Conservation (phyloP, 805 yeast genomes). For the Barnettozyma sp. region DNA sequence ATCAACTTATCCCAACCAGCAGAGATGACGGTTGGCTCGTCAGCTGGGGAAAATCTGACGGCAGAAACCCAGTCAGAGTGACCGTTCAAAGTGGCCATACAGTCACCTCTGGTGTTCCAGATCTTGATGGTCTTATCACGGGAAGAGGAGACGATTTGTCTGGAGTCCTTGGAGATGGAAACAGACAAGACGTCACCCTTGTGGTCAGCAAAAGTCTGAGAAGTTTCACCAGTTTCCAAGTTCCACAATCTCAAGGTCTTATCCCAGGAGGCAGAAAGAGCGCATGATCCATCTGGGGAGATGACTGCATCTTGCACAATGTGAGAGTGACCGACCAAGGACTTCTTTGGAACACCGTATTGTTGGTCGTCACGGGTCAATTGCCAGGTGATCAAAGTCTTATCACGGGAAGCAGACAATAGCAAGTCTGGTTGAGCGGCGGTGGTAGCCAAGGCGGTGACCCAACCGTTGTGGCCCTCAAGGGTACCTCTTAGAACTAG, state of each 20-base stretch:
- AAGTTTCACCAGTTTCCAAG: constrained; percentile 86
- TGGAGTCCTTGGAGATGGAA: constrained; percentile 91
- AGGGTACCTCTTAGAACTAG: constrained; percentile 99
- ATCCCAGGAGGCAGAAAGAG: constrained; percentile 99
- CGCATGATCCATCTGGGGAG: constrained; percentile 96
- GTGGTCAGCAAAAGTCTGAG: constrained; percentile 97
- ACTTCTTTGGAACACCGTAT: constrained; percentile 97
- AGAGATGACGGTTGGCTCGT: constrained; percentile 77
- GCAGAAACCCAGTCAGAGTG: constrained; percentile 99
- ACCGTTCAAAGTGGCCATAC: constrained; percentile 88
- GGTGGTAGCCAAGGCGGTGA: constrained; percentile 96
- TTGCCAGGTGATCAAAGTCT: constrained; percentile 97
- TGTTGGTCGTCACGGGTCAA: constrained; percentile 92
- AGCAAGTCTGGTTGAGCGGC: constrained; percentile 96
- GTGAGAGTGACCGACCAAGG: constrained; percentile 98
- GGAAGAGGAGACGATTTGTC: constrained; percentile 97
- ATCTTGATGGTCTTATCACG: constrained; percentile 98
- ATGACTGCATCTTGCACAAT: constrained; percentile 96
- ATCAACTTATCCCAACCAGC: constrained; percentile 99
- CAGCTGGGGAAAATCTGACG: constrained; percentile 92
- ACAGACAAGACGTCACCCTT: constrained; percentile 95
- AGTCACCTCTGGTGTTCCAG: constrained; percentile 98
- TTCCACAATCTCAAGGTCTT: constrained; percentile 99
- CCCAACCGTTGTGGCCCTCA: constrained; percentile 97
- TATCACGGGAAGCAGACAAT: constrained; percentile 98